These are phyloP conservation scores for Ammopiptanthus mongolicus DNA, from an alignment of 306 rosid genomes.

Conservation along the genomic window DNA sequence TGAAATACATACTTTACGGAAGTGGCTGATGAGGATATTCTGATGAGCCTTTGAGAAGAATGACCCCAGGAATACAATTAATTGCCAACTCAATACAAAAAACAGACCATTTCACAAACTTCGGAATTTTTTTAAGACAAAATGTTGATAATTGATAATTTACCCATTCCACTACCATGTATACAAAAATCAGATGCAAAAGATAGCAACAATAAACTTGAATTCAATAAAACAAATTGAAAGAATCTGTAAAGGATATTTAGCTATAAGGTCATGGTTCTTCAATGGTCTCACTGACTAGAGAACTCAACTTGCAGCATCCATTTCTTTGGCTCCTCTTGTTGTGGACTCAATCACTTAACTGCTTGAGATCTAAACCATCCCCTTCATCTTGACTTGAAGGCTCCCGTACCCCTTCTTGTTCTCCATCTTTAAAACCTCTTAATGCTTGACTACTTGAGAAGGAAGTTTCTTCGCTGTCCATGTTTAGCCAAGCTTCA, in stretches of 20 bases:
- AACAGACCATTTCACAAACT: constrained; percentile 15
- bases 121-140: neutral
- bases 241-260: constrained; percentile 47
- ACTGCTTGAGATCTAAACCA: constrained; percentile 19
- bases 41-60: constrained; percentile 6
- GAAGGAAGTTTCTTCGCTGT: constrained; percentile 40
- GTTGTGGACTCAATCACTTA: constrained; percentile 13
- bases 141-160: neutral
- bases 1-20: neutral
- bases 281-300: neutral
- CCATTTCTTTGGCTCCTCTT: constrained; percentile 19
- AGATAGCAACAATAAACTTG: constrained; percentile 19
- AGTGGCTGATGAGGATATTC: neutral
- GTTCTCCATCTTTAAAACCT: constrained; percentile 29
- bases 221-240: constrained; percentile 47
- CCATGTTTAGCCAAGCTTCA: constrained; percentile 69
- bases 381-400: constrained; percentile 27
- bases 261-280: constrained; percentile 19
- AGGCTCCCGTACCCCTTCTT: constrained; percentile 26
- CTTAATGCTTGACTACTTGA: constrained; percentile 37
- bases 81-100: constrained; percentile 20
- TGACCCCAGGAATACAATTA: constrained; percentile 9
- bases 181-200: constrained; percentile 27
- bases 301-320: no score
- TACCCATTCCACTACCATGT: constrained; percentile 24